Conservation (phyloP, 1,284 basidiomycete genomes). For the Mrakiaceae sp. region DNA sequence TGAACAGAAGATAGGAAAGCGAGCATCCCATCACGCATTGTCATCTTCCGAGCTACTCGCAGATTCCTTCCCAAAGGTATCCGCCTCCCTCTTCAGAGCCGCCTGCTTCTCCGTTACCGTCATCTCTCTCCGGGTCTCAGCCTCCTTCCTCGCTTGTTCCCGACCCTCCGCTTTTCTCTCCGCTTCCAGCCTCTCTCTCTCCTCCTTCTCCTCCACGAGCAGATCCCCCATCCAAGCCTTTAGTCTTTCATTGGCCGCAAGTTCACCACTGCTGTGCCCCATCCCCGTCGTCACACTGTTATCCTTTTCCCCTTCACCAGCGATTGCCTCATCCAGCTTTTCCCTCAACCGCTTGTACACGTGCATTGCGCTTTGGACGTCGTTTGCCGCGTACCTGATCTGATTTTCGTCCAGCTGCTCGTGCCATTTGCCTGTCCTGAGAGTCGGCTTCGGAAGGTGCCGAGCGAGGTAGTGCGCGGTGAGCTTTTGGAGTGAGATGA, state of each 20-base stretch:
- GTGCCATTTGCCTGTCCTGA: constrained; percentile 11
- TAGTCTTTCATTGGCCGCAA: not conserved
- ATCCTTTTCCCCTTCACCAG: too few species aligned
- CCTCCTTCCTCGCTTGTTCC: not conserved
- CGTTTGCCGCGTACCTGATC: not conserved
- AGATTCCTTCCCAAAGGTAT: too few species aligned
- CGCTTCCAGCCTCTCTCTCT: not conserved
- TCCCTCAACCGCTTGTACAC: too few species aligned
- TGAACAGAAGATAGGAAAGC: not conserved
- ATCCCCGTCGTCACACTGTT: too few species aligned
- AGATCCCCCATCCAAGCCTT: not conserved
- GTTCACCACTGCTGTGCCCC: too few species aligned
- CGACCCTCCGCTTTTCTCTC: not conserved
- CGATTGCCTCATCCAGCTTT: too few species aligned
- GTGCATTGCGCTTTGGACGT: not conserved
- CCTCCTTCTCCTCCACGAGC: not conserved
- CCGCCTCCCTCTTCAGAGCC: not conserved
- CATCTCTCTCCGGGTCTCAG: too few species aligned
- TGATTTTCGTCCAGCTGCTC: not conserved
- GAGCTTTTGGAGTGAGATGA: constrained; percentile 8
- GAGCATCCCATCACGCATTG: not conserved
- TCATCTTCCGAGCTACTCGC: not conserved
- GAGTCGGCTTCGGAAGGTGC: constrained; percentile 9
- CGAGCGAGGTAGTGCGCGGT: constrained; percentile 1
- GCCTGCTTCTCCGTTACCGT: not conserved